Evolutionary conservation across 306 rosid genomes (phyloP), one percentile per base, ranked within the genome.

Genomic region (Coriaria nepalensis): DNA sequence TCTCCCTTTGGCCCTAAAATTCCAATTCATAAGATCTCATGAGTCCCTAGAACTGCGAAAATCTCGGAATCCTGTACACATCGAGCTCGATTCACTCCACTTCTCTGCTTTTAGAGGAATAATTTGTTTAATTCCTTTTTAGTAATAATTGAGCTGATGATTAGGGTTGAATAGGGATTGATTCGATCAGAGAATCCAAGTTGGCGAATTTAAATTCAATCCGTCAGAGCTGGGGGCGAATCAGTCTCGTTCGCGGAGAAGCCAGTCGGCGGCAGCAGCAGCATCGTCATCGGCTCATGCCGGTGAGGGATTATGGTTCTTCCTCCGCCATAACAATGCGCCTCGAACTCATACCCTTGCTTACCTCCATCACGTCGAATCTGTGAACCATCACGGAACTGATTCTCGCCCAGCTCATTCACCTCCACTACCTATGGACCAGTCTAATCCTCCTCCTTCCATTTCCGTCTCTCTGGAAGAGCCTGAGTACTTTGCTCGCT

Each of bases 201-300:
- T 58, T 68, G 67, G 65, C 44, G 70, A 49, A 60, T 61, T 55
- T 52, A 60, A 38, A 49, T 61, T 39, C 47, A 50, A 70, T 61
- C 77, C 62, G 73, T 72, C 37, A 77, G 98, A 75, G 55, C 95
- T 90, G 98, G 98, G 98, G 92, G 98, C 95, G 75, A 82, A 82
- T 85, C 92, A 90, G 79, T 90, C 98, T 57, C 87, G 86, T 81
- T 66, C 74, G 75, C 78, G 59, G 70, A 66, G 83, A 63, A 72
- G 83, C 73, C 93, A 78, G 67, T 68, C 76, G 67, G 77, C 82
- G 74, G 70, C 70, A 45, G 44, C 54, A 50, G 65, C 53, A 20
- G 66, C 29, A 20, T 20, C 74, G 33, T 45, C 69, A 38, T 47
- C 70, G 57, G 58, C 40, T 13, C 62, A 29, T 13, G 59, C 81